Percentiles rank a stretch among this genome's conserved stretches.
These are phyloP conservation scores for Beauveria varroae DNA, from an alignment of 2,329 filamentous ascomycete species.

Conservation along the genomic window DNA sequence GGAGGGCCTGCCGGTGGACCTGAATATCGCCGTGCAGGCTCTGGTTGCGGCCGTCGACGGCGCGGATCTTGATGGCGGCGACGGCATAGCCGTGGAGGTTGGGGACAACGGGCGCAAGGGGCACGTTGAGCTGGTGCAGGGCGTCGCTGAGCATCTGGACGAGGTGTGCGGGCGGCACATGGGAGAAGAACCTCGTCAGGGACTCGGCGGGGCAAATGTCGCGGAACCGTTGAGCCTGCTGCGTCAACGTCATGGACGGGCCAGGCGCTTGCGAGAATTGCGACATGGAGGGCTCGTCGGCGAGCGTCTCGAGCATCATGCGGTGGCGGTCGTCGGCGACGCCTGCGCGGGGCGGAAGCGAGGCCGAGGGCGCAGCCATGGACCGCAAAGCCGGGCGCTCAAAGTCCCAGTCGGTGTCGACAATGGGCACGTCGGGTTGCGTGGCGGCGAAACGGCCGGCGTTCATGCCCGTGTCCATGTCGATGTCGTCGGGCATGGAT, in stretches of 20 bases:
- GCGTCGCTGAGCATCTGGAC: constrained; percentile 74
- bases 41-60: constrained; percentile 65
- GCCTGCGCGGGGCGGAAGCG: constrained; percentile 21
- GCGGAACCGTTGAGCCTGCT: constrained; percentile 78
- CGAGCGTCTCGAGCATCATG: constrained; percentile 55
- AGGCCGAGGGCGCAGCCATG: constrained; percentile 33
- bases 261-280: constrained; percentile 78
- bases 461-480: constrained; percentile 50
- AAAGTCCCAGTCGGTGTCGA: constrained; percentile 78
- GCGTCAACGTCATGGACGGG: constrained; percentile 77
- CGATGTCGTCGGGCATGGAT: constrained; percentile 51
- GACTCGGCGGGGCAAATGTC: constrained; percentile 86
- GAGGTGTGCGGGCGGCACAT: constrained; percentile 65
- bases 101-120: constrained; percentile 47
- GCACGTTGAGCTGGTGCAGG: constrained; percentile 78
- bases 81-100: constrained; percentile 47
- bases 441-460: constrained; percentile 61
- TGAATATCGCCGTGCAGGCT: constrained; percentile 67
- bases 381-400: constrained; percentile 62
- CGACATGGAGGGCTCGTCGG: constrained; percentile 76
- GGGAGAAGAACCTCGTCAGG: constrained; percentile 87
- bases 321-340: constrained; percentile 27
- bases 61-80: constrained; percentile 64
- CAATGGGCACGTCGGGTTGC: constrained; percentile 72
- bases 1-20: constrained; percentile 57